Evolutionary conservation across 345 rosid genomes (phyloP).

Genomic region (Camelina hispida): DNA sequence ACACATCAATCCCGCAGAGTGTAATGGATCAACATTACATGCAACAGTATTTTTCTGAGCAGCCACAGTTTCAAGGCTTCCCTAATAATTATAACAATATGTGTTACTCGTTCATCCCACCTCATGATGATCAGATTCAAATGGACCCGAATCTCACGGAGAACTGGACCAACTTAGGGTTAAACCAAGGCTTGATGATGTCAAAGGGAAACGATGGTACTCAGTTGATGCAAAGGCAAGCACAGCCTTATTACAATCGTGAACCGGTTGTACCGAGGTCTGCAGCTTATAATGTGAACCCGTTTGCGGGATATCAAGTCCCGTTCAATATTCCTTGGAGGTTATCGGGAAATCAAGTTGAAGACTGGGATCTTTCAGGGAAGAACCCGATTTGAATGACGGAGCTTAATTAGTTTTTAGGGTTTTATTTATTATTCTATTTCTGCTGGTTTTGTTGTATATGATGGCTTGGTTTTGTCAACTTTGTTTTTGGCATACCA

Average conservation of each 20-base stretch:
- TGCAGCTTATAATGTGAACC: slow-evolving; percentile 13
- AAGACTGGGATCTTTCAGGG: slow-evolving; percentile 2
- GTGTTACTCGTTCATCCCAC: slow-evolving; percentile 20
- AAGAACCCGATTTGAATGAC: slow-evolving; percentile 24
- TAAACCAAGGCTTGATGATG: slow-evolving; percentile 35
- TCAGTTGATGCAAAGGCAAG: slow-evolving; percentile 31
- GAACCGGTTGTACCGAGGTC: slow-evolving; percentile 26
- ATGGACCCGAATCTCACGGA: slow-evolving; percentile 29
- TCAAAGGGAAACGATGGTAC: slow-evolving; percentile 35
- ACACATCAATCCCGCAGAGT: slow-evolving; percentile 15
- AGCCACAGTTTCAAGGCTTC: slow-evolving; percentile 25
- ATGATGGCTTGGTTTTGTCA: slow-evolving; percentile 22
- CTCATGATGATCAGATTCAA: slow-evolving; percentile 35
- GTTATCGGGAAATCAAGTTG: slow-evolving; percentile 7
- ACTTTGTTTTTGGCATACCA: slow-evolving; percentile 15
- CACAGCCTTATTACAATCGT: slow-evolving; percentile 16
- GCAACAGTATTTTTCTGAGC: slow-evolving; percentile 29
- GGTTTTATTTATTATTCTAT: slow-evolving; percentile 8
- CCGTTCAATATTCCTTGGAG: slow-evolving; percentile 4
- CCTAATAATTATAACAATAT: slow-evolving; percentile 11
- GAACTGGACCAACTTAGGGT: slow-evolving; percentile 5
- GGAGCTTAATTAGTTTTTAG: slow-evolving; percentile 12
- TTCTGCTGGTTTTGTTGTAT: slow-evolving; percentile 27
- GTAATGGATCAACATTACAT: slow-evolving; percentile 28
- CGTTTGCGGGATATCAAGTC: slow-evolving; percentile 14